Evolutionary conservation across 495 filamentous ascomycete genomes (phyloP).

Genomic region (Aspergillus mulundensis): DNA sequence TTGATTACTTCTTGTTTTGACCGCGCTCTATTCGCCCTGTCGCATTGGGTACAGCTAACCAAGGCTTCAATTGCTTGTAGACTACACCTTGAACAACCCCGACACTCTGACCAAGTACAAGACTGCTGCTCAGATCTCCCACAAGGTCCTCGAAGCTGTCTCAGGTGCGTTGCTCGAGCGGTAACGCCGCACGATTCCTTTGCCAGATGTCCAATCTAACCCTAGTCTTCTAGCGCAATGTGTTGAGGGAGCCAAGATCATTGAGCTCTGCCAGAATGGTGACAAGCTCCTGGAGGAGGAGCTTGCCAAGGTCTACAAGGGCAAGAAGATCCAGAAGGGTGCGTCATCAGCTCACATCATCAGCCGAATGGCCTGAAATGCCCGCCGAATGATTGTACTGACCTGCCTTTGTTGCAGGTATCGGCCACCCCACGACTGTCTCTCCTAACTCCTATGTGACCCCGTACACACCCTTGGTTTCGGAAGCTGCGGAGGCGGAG

Average conservation of each 20-base stretch:
- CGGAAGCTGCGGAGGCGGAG: conserved; percentile 79
- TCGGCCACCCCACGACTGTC: conserved; percentile 90
- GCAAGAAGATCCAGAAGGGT: conserved; percentile 95
- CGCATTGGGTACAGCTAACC: conserved; percentile 16
- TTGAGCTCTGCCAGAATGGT: conserved; percentile 89
- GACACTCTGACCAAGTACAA: conserved; percentile 99
- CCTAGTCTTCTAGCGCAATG: conserved; percentile 56
- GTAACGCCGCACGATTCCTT: not conserved
- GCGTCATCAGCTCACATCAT: conserved; percentile 11
- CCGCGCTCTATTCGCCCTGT: not conserved
- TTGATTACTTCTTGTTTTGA: not conserved
- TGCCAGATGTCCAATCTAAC: conserved; percentile 20
- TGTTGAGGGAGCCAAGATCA: conserved; percentile 81
- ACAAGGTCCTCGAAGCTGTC: conserved; percentile 88
- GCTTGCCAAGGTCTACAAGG: conserved; percentile 92
- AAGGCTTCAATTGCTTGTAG: conserved; percentile 40
- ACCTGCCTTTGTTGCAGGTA: conserved; percentile 50
- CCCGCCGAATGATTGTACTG: conserved; percentile 7
- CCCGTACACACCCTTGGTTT: conserved; percentile 86
- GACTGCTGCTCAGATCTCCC: conserved; percentile 87
- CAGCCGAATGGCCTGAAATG: not conserved
- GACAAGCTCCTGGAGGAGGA: conserved; percentile 94
- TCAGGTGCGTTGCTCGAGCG: conserved; percentile 41
- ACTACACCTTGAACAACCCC: conserved; percentile 93
- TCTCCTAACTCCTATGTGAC: conserved; percentile 93